Evolutionary conservation across 305 asterid genomes (phyloP), one percentile per base, ranked within the genome.

Genomic region (Fraxinus paxiana): DNA sequence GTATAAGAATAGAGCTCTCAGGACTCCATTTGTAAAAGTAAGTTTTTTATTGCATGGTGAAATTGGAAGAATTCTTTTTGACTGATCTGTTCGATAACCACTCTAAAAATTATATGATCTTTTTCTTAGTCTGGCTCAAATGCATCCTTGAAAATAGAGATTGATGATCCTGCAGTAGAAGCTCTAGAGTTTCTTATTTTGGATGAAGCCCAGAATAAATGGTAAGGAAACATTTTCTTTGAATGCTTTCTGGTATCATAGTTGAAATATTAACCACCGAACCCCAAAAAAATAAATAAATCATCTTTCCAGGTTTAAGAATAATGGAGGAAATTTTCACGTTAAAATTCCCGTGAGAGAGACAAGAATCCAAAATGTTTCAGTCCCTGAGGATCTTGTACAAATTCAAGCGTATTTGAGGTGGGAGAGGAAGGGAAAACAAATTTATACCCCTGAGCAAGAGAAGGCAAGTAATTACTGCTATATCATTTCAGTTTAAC

Each of bases 341-440:
- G 85, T 96, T 85, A 83, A 88, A 59, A 79, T 96, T 77, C 92
- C 97, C 9, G 77, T 80, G 82, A 34, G 87, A 84, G 91, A 87
- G 59, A 77, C 85, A 65, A 79, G 75, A 54, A 81, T 84, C 76
- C 73, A 89, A 83, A 84, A 88, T 80, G 86, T 85, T 86, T 91
- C 97, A 3, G 90, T 92, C 77, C 98, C 99, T 15, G 99, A 94
- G 89, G 99, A 96, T 86, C 98, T 96, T 88, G 99, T 96, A 46
- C 97, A 93, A 91, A 67, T 92, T 85, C 99, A 94, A 85, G 92
- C 99, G 73, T 96, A 94, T 81, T 82, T 96, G 88, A 90, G 98
- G 90, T 94, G 99, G 99, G 99, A 94, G 91, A 91, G 94, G 84
- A 91, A 91, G 73, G 99, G 99, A 75, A 96, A 91, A 82, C 98